phyloP scores from a whole-genome alignment of 352 stramenopile genomes.

The Globisporangium barbulae region DNA sequence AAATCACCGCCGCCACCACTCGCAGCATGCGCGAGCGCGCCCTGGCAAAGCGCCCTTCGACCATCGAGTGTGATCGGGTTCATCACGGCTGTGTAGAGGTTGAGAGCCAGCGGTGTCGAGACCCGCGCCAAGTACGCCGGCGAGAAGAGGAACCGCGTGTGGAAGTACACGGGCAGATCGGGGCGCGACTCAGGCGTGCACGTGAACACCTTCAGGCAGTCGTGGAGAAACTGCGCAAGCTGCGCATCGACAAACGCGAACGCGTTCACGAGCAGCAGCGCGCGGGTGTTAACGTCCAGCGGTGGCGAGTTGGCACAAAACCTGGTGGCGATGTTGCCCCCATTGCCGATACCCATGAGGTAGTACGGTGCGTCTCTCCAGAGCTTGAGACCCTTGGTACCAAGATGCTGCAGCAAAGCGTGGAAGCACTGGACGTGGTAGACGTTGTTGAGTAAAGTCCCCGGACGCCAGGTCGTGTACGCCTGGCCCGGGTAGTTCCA shows the following conservation, averaged over 20 bases:
- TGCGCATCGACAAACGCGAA: conserved; percentile 89
- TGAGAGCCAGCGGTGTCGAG: conserved; percentile 92
- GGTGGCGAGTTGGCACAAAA: conserved; percentile 64
- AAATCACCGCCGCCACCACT: conserved; percentile 38
- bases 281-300: conserved; percentile 60
- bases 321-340: conserved; percentile 82
- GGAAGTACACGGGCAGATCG: conserved; percentile 95
- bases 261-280: conserved; percentile 87
- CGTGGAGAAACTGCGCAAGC: conserved; percentile 92
- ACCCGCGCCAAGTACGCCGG: conserved; percentile 89
- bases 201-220: conserved; percentile 93
- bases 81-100: conserved; percentile 94
- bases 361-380: conserved; percentile 89
- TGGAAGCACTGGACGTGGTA: conserved; percentile 88
- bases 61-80: conserved; percentile 93
- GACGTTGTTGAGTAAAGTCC: conserved; percentile 90
- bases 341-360: conserved; percentile 91
- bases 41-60: conserved; percentile 86
- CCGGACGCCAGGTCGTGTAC: conserved; percentile 90
- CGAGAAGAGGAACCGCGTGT: conserved; percentile 93
- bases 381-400: conserved; percentile 18
- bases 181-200: conserved; percentile 88
- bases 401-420: conserved; percentile 71
- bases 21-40: conserved; percentile 84
- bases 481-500: conserved; percentile 97